phyloP scores from a whole-genome alignment of 2,329 filamentous ascomycete species.

The Ophiostoma pallidulum region DNA sequence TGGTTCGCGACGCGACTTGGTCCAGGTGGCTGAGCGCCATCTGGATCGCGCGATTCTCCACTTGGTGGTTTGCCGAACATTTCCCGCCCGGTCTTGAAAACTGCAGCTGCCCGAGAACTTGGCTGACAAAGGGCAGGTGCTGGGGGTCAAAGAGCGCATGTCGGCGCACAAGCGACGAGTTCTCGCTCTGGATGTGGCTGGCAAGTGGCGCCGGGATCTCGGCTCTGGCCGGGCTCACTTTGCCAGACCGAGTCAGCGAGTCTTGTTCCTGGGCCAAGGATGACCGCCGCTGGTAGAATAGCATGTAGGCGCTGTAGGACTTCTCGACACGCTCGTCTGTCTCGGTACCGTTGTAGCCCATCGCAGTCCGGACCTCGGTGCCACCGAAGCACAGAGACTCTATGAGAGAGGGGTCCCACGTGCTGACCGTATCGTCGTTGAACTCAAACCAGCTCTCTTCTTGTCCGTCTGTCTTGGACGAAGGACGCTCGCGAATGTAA shows the following conservation, averaged over 20 bases:
- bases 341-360: conserved; percentile 33
- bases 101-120: conserved; percentile 49
- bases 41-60: conserved; percentile 42
- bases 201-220: conserved; percentile 36
- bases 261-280: conserved; percentile 48
- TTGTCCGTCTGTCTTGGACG: conserved; percentile 27
- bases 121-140: conserved; percentile 58
- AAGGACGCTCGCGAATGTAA: conserved; percentile 74
- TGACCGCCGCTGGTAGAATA: conserved; percentile 83
- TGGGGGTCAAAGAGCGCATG: conserved; percentile 71
- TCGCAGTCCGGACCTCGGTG: conserved; percentile 36
- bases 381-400: conserved; percentile 75
- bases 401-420: conserved; percentile 66
- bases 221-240: conserved; percentile 35
- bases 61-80: conserved; percentile 37
- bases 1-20: conserved; percentile 63
- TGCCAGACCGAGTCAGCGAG: conserved; percentile 28
- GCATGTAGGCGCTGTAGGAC: conserved; percentile 86
- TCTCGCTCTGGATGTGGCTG: conserved; percentile 59
- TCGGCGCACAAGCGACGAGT: conserved; percentile 61
- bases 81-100: conserved; percentile 32
- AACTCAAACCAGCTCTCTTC: conserved; percentile 72
- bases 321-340: conserved; percentile 50
- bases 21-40: conserved; percentile 59
- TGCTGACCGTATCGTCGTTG: conserved; percentile 75